These are phyloP conservation scores for Phytopythium vexans DNA, from an alignment of 352 stramenopile species.

Conservation along the genomic window DNA sequence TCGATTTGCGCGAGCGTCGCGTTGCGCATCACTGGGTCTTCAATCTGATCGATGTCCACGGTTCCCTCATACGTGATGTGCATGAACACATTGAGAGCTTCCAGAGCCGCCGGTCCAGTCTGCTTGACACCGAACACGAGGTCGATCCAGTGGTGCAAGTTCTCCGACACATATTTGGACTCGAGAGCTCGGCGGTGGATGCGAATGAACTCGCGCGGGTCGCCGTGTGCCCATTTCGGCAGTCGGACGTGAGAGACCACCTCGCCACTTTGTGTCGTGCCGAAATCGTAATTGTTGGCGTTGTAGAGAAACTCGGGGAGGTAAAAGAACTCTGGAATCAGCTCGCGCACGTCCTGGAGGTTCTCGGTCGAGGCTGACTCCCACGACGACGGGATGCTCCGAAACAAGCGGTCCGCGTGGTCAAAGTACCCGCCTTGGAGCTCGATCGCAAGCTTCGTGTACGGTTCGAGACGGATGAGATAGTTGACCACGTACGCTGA, in stretches of 20 bases:
- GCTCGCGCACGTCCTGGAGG: slow-evolving; percentile 79
- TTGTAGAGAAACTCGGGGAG: slow-evolving; percentile 82
- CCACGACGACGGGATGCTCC: slow-evolving; percentile 94
- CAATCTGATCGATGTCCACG: slow-evolving; percentile 76
- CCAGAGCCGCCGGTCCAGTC: slow-evolving; percentile 88
- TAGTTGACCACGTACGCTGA: slow-evolving; percentile 97
- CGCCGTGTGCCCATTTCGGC: slow-evolving; percentile 92
- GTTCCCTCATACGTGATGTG: slow-evolving; percentile 83
- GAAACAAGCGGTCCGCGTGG: slow-evolving; percentile 95
- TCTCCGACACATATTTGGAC: slow-evolving; percentile 93
- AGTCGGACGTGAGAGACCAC: slow-evolving; percentile 91
- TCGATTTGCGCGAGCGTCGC: slow-evolving; percentile 91
- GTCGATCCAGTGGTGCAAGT: slow-evolving; percentile 98
- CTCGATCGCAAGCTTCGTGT: slow-evolving; percentile 62
- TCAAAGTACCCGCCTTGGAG: slow-evolving; percentile 87
- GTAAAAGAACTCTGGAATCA: slow-evolving; percentile 82
- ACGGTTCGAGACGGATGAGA: slow-evolving; percentile 92
- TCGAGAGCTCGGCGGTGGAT: slow-evolving; percentile 95
- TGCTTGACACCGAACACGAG: slow-evolving; percentile 97
- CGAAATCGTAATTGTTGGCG: slow-evolving; percentile 63
- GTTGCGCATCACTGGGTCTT: slow-evolving; percentile 87
- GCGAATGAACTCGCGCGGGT: slow-evolving; percentile 93
- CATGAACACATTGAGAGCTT: slow-evolving; percentile 93
- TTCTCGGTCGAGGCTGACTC: slow-evolving; percentile 92
- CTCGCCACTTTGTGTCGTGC: slow-evolving; percentile 79